Base-by-base conservation (phyloP, 805 yeast genomes). In the Wickerhamomyces alni region DNA sequence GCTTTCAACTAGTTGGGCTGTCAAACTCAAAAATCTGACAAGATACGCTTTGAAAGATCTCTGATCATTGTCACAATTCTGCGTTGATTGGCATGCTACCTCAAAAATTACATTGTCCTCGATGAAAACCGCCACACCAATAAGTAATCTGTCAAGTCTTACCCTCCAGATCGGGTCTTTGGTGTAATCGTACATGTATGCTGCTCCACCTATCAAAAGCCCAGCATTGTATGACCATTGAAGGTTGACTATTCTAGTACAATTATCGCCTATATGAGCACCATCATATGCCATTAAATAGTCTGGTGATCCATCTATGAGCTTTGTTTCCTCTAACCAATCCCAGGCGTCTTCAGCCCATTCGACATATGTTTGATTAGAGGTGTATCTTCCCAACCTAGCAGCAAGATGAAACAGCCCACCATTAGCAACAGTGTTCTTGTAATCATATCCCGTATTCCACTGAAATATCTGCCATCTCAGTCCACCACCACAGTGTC, bases 401-500 rank as follows among this genome's bases (percentile, higher is more conserved):
- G 96, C 93, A 15, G 85, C 94, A 30, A 89, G 58, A 51, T 87
- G 87, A 74, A 89, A 88, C 40, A 89, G 67, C 36, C 89, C 85
- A 21, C 95, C 97, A 61, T 87, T 89, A n/a, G 94, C 73, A 42
- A 89, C 87, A 28, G 96, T 68, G 61, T 91, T 91, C 62, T 91
- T 91, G 63, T 91, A 91, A 60, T 86, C 84, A 59, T 88, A 91
- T 45, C 98, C 99, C 7, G 87, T 72, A 59, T 91, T 91, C 95
- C 96, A 89, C 41, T 81, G 72, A 66, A 82, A 91, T 54, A 91
- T 91, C 67, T 91, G 98, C 98, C 98, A 91, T 62, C 97, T 72
- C 44, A 91, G 65, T 1, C 99, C 98, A 43, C 99, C 98, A 33
- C 70, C 74, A 65, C 99, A 91, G 5, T 67, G 54, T 3, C 51